These are phyloP conservation scores for Colletotrichum spaethianum DNA, from an alignment of 2,329 filamentous ascomycete species.

Conservation along the genomic window DNA sequence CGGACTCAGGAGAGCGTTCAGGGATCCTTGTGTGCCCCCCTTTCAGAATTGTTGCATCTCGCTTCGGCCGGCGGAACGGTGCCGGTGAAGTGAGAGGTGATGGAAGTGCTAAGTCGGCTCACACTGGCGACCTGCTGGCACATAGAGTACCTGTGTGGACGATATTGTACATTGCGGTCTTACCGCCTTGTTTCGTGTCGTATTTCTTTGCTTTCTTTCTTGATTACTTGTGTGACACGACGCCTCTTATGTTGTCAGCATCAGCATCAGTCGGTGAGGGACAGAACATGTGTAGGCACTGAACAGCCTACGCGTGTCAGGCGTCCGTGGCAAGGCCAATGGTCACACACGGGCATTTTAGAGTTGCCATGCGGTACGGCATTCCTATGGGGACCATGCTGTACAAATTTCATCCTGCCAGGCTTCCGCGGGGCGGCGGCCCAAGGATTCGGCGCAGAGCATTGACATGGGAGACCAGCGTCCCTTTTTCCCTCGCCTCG, in stretches of 20 bases:
- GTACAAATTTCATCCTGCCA: slow-evolving; percentile 18
- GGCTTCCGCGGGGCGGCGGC: slow-evolving; percentile 4
- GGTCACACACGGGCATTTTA: background rate
- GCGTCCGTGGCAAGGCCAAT: background rate
- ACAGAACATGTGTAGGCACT: background rate
- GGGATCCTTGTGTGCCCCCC: slow-evolving; percentile 10
- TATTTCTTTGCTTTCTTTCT: background rate
- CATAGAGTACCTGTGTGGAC: background rate
- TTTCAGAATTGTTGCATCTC: slow-evolving; percentile 26
- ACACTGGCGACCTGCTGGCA: background rate
- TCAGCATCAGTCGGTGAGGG: background rate
- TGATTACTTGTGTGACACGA: background rate
- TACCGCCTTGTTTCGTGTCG: background rate
- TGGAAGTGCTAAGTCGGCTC: background rate
- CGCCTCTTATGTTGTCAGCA: slow-evolving; percentile 1
- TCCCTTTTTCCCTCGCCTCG: slow-evolving; percentile 14
- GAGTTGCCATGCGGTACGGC: background rate
- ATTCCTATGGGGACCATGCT: background rate
- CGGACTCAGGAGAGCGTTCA: slow-evolving; percentile 17
- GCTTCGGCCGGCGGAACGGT: slow-evolving; percentile 30
- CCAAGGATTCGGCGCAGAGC: slow-evolving; percentile 32
- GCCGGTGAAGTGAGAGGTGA: slow-evolving; percentile 32
- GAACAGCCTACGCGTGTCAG: background rate
- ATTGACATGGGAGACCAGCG: slow-evolving; percentile 31
- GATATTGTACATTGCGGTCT: background rate